Percentiles rank a stretch among this genome's conserved stretches.
These are phyloP conservation scores for Pichia sp. DNA, from an alignment of 1,139 yeast species.

Conservation along the genomic window DNA sequence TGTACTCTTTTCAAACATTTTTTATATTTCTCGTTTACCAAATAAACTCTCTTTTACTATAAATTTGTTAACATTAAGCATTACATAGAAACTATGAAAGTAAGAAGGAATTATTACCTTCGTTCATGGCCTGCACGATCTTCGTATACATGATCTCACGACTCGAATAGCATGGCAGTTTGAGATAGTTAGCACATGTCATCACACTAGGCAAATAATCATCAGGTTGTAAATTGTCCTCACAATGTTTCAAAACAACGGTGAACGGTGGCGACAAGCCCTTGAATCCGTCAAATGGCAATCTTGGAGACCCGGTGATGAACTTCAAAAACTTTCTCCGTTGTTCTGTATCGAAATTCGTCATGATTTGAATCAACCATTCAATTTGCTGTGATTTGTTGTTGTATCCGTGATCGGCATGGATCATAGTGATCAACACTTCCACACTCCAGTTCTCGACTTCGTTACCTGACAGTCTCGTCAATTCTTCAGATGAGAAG, in stretches of 20 bases:
- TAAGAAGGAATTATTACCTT: constrained; percentile 88
- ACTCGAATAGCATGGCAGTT: constrained; percentile 78
- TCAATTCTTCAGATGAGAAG: constrained; percentile 73
- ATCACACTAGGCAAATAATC: constrained; percentile 93
- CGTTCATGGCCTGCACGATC: constrained; percentile 69
- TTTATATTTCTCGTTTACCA: too few species aligned
- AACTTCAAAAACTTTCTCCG: constrained; percentile 80
- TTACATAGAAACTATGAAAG: constrained; percentile 43
- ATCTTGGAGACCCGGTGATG: constrained; percentile 88
- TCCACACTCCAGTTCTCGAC: constrained; percentile 86
- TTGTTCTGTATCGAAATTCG: constrained; percentile 49
- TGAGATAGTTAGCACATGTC: constrained; percentile 97
- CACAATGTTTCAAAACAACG: constrained; percentile 79
- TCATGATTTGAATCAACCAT: constrained; percentile 58
- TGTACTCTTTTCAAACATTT: constrained; percentile 1
- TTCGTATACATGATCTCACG: constrained; percentile 57
- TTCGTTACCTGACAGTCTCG: constrained; percentile 65
- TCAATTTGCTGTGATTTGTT: constrained; percentile 66
- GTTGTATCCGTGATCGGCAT: constrained; percentile 90
- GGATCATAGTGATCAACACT: constrained; percentile 58
- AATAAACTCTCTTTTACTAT: not conserved
- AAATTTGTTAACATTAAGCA: too few species aligned
- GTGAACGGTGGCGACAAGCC: constrained; percentile 81
- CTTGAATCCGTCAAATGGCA: constrained; percentile 94
- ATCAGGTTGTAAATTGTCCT: constrained; percentile 65